These are phyloP conservation scores for Casaregolazyma suthepensis DNA, from an alignment of 1,139 yeast species.

Conservation along the genomic window DNA sequence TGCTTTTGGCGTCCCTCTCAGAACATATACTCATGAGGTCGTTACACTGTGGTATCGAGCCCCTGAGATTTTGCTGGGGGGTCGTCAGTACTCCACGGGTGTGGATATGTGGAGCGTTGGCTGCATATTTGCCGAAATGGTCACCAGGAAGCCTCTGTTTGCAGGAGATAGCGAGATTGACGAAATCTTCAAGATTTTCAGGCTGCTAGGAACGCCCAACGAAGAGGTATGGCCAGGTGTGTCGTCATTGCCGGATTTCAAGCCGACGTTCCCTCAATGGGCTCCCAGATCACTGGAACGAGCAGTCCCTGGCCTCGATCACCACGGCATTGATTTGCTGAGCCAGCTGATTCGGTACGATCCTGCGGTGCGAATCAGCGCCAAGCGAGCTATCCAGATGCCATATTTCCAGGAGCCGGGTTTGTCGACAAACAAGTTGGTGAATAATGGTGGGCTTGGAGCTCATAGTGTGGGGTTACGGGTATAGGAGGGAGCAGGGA, in stretches of 20 bases:
- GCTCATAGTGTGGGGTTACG: conserved; percentile 8
- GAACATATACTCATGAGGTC: conserved; percentile 96
- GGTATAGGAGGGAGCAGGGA: no score
- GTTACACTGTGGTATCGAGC: conserved; percentile 98
- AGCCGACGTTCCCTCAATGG: conserved; percentile 96
- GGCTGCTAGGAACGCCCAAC: conserved; percentile 90
- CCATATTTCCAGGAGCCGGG: conserved; percentile 56
- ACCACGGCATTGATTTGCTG: conserved; percentile 67
- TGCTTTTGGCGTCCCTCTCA: conserved; percentile 93
- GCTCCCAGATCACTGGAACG: conserved; percentile 61
- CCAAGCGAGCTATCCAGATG: conserved; percentile 85
- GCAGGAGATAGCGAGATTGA: conserved; percentile 98
- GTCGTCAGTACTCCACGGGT: conserved; percentile 95
- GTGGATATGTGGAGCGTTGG: conserved; percentile 99
- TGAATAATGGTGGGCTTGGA: not conserved
- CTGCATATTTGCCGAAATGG: conserved; percentile 98
- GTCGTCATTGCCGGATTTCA: conserved; percentile 86
- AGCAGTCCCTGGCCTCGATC: conserved; percentile 74
- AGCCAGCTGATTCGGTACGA: conserved; percentile 80
- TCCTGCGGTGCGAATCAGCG: conserved; percentile 90
- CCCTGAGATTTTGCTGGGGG: conserved; percentile 92
- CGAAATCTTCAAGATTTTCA: conserved; percentile 90
- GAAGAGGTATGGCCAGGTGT: conserved; percentile 97
- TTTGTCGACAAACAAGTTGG: not conserved
- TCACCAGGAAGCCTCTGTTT: conserved; percentile 88